phyloP scores from a whole-genome alignment of 78 protist species.

The Planoprotostelium fungivorum region DNA sequence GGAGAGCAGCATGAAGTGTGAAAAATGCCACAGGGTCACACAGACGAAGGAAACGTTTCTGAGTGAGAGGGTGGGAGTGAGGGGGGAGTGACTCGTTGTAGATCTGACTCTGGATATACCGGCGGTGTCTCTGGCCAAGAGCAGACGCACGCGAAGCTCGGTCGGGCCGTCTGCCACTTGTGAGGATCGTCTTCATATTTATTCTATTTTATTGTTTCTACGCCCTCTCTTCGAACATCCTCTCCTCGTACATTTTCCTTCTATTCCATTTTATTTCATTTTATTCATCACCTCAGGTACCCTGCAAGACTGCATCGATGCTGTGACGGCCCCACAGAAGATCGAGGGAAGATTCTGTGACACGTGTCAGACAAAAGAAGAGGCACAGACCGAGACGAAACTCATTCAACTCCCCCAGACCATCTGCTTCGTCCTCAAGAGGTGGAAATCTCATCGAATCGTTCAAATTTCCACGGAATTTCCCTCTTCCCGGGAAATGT shows the following conservation, averaged over 20 bases:
- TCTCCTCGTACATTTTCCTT: background rate
- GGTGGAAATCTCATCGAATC: background rate
- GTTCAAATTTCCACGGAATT: background rate
- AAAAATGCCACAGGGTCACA: slow-evolving; percentile 19
- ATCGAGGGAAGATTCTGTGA: background rate
- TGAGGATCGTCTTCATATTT: no score
- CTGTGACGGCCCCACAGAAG: background rate
- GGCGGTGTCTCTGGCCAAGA: background rate
- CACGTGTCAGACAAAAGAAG: background rate
- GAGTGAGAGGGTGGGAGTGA: no score
- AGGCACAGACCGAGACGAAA: background rate
- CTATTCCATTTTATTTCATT: background rate
- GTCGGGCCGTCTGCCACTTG: background rate
- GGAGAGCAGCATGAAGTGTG: slow-evolving; percentile 31
- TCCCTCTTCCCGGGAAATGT: background rate
- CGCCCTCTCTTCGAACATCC: no score
- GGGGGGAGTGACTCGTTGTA: background rate
- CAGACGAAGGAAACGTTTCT: slow-evolving; percentile 30
- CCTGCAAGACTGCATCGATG: background rate
- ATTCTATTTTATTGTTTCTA: no score
- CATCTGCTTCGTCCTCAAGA: background rate
- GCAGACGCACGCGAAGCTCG: background rate
- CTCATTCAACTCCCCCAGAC: background rate
- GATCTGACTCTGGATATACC: background rate
- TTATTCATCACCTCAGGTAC: background rate